These are phyloP conservation scores for Cordyceps farinosa DNA, from an alignment of 2,329 filamentous ascomycete species.

Conservation along the genomic window DNA sequence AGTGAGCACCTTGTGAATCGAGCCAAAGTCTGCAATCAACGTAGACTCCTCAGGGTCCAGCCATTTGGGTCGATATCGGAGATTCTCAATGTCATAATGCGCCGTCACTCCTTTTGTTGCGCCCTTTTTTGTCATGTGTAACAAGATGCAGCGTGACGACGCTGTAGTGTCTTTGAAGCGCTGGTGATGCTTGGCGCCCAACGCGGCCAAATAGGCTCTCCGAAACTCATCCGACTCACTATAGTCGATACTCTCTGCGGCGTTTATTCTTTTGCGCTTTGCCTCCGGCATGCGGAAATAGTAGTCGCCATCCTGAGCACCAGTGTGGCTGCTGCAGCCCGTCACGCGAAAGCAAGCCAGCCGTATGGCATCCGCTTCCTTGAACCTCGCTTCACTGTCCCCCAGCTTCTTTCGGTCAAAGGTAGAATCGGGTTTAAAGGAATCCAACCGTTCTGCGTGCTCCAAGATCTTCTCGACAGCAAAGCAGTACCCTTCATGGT, in stretches of 20 bases:
- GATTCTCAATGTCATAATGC: background rate
- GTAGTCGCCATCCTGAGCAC: background rate
- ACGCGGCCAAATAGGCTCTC: background rate
- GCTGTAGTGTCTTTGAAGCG: background rate
- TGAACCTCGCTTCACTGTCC: background rate
- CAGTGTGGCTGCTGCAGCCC: background rate
- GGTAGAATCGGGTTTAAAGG: fast-evolving
- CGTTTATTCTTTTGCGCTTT: background rate
- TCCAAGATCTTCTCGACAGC: background rate
- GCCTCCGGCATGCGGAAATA: background rate
- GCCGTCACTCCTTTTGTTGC: background rate
- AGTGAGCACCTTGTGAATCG: background rate
- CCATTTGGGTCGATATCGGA: background rate
- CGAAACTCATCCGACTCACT: background rate
- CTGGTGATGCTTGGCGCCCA: background rate
- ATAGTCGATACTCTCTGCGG: background rate
- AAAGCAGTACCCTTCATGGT: background rate
- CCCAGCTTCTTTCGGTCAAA: fast-evolving
- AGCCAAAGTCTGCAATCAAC: background rate
- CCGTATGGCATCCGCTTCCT: background rate
- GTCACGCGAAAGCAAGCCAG: background rate
- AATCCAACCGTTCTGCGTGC: background rate
- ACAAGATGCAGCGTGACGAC: background rate
- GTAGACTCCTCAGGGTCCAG: fast-evolving
- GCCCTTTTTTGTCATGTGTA: background rate